Percentiles rank a stretch among this genome's conserved stretches.
These are phyloP conservation scores for Eucalyptus decipiens DNA, from an alignment of 345 rosid genomes.

Conservation along the genomic window DNA sequence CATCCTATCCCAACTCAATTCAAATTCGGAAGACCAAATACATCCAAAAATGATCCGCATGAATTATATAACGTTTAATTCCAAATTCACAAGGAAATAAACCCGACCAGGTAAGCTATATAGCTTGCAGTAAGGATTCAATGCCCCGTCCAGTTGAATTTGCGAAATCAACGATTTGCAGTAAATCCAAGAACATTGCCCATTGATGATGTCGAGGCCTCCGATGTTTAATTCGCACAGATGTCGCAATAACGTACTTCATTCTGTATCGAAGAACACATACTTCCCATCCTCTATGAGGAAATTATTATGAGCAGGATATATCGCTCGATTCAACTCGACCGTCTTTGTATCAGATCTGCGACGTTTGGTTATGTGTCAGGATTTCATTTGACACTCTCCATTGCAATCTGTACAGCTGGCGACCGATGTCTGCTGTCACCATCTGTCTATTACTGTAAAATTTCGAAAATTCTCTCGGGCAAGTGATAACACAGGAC, in stretches of 20 bases:
- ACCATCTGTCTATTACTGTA: not conserved
- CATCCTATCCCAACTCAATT: not conserved
- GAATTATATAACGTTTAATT: not conserved
- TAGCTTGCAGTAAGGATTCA: not conserved
- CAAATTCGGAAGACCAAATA: not conserved
- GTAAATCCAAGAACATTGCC: not conserved
- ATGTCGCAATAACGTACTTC: not conserved
- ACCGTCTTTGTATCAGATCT: not conserved
- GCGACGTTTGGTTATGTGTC: not conserved
- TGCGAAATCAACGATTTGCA: not conserved
- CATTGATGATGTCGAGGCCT: not conserved
- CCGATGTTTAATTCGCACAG: not conserved
- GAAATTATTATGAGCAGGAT: not conserved
- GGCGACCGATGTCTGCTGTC: not conserved
- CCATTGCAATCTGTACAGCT: not conserved
- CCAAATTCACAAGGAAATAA: not conserved
- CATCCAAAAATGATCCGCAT: not conserved
- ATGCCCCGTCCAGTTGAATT: not conserved
- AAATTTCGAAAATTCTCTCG: not conserved
- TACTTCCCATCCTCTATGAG: not conserved
- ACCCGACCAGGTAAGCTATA: not conserved
- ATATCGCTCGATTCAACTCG: not conserved
- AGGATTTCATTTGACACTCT: not conserved
- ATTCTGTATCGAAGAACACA: not conserved
- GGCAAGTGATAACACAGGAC: not conserved